Conservation (phyloP, 768 basidiomycete species). For the Mycena floridula region DNA sequence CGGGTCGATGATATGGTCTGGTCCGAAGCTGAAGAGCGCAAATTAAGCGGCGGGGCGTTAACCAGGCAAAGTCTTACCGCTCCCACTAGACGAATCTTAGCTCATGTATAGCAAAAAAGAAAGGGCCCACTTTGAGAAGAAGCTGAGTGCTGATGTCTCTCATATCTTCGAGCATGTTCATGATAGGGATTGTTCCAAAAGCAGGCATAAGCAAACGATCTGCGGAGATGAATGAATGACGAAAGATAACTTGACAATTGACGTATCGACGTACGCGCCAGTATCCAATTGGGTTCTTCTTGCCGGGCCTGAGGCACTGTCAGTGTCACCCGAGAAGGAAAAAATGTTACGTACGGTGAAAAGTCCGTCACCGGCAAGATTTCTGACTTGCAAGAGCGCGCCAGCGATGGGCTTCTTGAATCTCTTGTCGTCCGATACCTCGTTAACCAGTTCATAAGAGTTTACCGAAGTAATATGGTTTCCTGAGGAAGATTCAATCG, state of each 20-base stretch:
- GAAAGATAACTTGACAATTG: neutral
- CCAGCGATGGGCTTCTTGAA: slow-evolving; percentile 34
- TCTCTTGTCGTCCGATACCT: slow-evolving; percentile 34
- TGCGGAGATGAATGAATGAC: too few species aligned
- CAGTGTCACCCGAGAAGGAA: too few species aligned
- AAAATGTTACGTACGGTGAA: slow-evolving; percentile 24
- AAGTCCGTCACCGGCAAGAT: slow-evolving; percentile 32
- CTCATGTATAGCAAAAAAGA: neutral
- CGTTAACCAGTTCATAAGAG: slow-evolving; percentile 30
- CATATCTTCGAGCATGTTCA: slow-evolving; percentile 44
- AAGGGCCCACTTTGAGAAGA: slow-evolving; percentile 22
- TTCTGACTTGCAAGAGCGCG: slow-evolving; percentile 26
- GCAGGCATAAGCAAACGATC: slow-evolving; percentile 26
- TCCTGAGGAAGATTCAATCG: slow-evolving; percentile 13
- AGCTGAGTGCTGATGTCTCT: slow-evolving; percentile 37
- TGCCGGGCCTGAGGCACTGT: slow-evolving; percentile 22
- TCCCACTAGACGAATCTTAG: slow-evolving; percentile 25
- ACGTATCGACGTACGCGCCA: slow-evolving; percentile 26
- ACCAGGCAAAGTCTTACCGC: too few species aligned
- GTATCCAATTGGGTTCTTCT: slow-evolving; percentile 40
- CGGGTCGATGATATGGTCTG: slow-evolving; percentile 32
- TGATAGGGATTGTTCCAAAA: slow-evolving; percentile 34
- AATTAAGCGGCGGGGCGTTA: too few species aligned
- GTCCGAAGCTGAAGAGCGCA: slow-evolving; percentile 41
- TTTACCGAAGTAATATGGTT: slow-evolving; percentile 21